Evolutionary conservation across 1,139 yeast species (phyloP).

Genomic region (Geotrichum europaeum): DNA sequence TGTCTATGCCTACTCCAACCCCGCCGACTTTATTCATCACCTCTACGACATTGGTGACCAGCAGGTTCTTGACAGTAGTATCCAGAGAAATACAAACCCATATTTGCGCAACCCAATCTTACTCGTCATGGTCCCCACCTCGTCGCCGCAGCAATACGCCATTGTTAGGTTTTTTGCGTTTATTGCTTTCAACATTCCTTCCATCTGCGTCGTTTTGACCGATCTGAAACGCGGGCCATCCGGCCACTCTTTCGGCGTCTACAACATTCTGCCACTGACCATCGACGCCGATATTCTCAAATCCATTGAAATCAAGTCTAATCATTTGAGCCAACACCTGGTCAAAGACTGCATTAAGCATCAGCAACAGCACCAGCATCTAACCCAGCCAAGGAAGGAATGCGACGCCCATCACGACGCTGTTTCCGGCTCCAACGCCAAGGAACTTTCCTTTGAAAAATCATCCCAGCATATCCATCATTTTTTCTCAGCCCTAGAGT

Average conservation of each 20-base stretch:
- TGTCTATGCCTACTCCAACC: constrained; percentile 8
- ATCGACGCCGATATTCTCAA: neutral
- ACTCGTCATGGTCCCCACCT: constrained; percentile 7
- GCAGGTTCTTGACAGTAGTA: neutral
- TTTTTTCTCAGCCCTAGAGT: constrained; percentile 6
- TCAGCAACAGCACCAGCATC: neutral
- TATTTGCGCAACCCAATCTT: neutral
- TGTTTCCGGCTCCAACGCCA: neutral
- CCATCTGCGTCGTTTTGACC: constrained; percentile 11
- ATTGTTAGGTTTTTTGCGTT: constrained; percentile 14
- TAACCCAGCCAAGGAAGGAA: neutral
- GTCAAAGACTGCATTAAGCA: neutral
- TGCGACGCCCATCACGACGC: neutral
- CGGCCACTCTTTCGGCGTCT: constrained; percentile 7
- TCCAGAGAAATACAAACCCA: neutral
- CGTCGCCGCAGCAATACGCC: constrained; percentile 8
- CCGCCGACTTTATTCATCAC: constrained; percentile 9
- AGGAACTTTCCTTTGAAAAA: neutral
- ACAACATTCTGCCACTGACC: neutral
- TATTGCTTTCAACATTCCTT: constrained; percentile 12
- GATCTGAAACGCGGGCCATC: neutral
- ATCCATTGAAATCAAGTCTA: neutral
- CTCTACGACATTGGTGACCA: constrained; percentile 1
- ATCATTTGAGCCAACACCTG: neutral
- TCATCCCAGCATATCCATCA: neutral